Conservation (phyloP, 495 filamentous ascomycete species). For the Trichoderma virens region DNA sequence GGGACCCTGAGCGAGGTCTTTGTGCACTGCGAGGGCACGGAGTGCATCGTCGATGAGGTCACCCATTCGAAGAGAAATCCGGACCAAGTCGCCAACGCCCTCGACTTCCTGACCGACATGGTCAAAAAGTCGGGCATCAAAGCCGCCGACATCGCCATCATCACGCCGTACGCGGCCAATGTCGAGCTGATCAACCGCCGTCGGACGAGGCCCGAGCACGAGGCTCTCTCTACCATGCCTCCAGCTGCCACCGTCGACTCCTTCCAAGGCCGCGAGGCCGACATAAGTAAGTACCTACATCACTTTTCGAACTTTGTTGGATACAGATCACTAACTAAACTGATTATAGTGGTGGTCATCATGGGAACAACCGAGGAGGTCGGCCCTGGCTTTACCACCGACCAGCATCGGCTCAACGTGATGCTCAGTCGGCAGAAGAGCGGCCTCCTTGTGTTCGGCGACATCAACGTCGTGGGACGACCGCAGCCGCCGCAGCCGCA, state of each 20-base stretch:
- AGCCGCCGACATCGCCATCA: slow-evolving; percentile 1
- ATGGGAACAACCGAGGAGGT: slow-evolving; percentile 11
- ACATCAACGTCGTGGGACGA: slow-evolving; percentile 14
- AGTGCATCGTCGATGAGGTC: not conserved
- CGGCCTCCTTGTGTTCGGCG: slow-evolving; percentile 14
- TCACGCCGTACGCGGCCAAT: slow-evolving; percentile 14
- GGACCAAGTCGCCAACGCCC: slow-evolving; percentile 11
- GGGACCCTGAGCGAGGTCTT: slow-evolving; percentile 9
- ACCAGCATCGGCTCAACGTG: slow-evolving; percentile 14
- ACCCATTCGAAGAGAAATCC: slow-evolving; percentile 1
- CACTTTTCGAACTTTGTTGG: too few species aligned
- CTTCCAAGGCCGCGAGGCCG: slow-evolving; percentile 13
- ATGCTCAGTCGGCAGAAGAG: slow-evolving; percentile 13
- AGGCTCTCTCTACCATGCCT: not conserved
- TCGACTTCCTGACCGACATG: slow-evolving; percentile 13
- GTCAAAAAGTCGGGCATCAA: not conserved
- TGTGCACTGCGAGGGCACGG: slow-evolving; percentile 11
- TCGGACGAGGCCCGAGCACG: not conserved
- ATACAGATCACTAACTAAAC: too few species aligned
- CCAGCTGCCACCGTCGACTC: slow-evolving; percentile 11
- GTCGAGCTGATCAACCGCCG: slow-evolving; percentile 5
- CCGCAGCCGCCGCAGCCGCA: too few species aligned
- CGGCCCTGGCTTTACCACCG: slow-evolving; percentile 15
- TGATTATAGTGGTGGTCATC: too few species aligned
- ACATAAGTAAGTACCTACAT: too few species aligned